Base-by-base conservation (phyloP, 73 alveolate species). In the Loxodes magnus region DNA sequence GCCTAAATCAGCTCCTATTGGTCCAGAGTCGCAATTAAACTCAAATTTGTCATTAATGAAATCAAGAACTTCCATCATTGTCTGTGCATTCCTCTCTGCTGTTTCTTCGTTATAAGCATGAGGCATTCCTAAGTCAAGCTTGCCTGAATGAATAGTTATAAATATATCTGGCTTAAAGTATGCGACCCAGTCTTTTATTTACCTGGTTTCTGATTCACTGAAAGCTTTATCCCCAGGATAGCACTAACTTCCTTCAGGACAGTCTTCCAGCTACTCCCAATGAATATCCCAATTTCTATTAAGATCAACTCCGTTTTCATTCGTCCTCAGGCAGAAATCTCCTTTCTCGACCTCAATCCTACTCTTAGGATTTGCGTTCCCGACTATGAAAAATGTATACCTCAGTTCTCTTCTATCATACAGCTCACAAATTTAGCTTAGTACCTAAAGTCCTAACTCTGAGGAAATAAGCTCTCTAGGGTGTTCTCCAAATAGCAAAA, bases 241-340 rank as follows among this genome's bases (percentile, higher is more conserved):
- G 9, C 35, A 22, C 26, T 52, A 29, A 28, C 21, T 22, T 7
- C 24, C n/a, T 2, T 15, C 7, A 37, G 6, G 10, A 36, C 65
- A 27, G 64, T 51, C 30, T 30, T 30, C 41, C 6, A 14, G 29
- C 4, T 39, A 22, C 33, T 65, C 56, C 81, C 84, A 76, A 46
- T 76, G 80, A 24, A 54, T 43, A 38, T 59, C 90, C 58, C 77
- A 76, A 48, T 76, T 76, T 50, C 90, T 50, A 50, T 76, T 76
- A 5, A 76, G 15, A 29, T 76, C 90, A 0, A 71, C 85, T 41
- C 74, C 74, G 43, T 49, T 50, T 4, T 49, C 69, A 44, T 76
- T 76, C 29, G 72, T 74, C 39, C 90, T 52, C 43, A 60, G 28
- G 37, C 84, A 71, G 29, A 19, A 69, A 4, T 63, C 80, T 12